Evolutionary conservation across 192 early-diverging fungal species (phyloP).

Genomic region (Paraglomus brasilianum): DNA sequence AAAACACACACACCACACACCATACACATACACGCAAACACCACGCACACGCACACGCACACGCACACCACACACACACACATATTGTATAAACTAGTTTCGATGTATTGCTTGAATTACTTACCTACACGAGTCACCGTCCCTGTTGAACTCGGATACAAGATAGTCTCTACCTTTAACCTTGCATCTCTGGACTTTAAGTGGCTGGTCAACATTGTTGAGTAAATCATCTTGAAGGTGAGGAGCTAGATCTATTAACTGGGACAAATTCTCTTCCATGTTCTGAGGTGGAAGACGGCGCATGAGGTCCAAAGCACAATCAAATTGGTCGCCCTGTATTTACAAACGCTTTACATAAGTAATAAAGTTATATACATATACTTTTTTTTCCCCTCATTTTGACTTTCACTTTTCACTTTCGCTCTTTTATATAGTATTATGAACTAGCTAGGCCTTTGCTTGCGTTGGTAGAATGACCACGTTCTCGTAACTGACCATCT

Average conservation of each 20-base stretch:
- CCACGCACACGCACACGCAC: no score
- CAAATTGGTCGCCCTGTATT: conserved; percentile 53
- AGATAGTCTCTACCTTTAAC: conserved; percentile 81
- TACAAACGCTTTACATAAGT: neutral
- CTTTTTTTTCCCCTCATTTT: neutral
- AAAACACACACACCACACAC: neutral
- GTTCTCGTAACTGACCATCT: conserved; percentile 16
- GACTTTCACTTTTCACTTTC: neutral
- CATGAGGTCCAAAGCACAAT: conserved; percentile 97
- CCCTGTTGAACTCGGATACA: conserved; percentile 95
- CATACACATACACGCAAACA: no score
- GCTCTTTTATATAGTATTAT: neutral
- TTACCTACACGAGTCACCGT: conserved; percentile 88
- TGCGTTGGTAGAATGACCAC: neutral
- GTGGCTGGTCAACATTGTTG: conserved; percentile 89
- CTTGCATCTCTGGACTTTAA: conserved; percentile 71
- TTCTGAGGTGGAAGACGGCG: conserved; percentile 92
- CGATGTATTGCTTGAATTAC: neutral
- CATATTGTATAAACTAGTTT: neutral
- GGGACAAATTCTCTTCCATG: conserved; percentile 81
- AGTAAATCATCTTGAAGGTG: conserved; percentile 89
- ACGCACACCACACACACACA: no score
- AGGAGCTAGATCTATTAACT: conserved; percentile 80
- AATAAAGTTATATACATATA: neutral
- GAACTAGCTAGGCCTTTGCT: neutral